Evolutionary conservation across 2,329 filamentous ascomycete genomes (phyloP).

Genomic region (Clonostachys chloroleuca): DNA sequence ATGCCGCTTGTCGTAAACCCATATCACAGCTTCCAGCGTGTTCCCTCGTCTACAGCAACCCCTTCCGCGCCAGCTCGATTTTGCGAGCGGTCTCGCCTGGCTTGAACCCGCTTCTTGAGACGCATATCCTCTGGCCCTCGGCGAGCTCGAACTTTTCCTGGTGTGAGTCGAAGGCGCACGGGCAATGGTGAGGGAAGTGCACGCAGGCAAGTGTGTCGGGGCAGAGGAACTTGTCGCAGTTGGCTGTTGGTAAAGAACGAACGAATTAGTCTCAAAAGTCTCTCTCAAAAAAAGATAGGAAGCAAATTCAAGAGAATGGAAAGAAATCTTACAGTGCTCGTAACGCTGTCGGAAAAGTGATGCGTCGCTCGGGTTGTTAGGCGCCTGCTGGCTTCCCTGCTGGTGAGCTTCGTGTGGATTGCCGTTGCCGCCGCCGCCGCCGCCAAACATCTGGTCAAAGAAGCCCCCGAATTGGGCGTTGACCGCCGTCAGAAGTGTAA

Average conservation of each 20-base stretch:
- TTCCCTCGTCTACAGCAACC: slow-evolving; percentile 41
- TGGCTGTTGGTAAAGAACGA: slow-evolving; percentile 43
- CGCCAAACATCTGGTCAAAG: slow-evolving; percentile 96
- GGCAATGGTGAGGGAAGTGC: slow-evolving; percentile 94
- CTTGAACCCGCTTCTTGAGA: slow-evolving; percentile 72
- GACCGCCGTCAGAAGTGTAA: slow-evolving; percentile 58
- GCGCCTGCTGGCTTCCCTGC: slow-evolving; percentile 44
- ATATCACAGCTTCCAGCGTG: too few species aligned
- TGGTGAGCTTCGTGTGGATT: slow-evolving; percentile 42
- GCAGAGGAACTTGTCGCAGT: slow-evolving; percentile 91
- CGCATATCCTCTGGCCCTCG: slow-evolving; percentile 69
- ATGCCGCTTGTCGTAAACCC: too few species aligned
- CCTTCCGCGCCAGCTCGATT: slow-evolving; percentile 76
- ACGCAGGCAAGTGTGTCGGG: slow-evolving; percentile 93
- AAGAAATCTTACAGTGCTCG: slow-evolving; percentile 49
- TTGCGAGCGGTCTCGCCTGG: slow-evolving; percentile 68
- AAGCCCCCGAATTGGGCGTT: slow-evolving; percentile 83
- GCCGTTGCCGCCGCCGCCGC: slow-evolving; percentile 42
- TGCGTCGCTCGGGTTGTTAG: slow-evolving; percentile 83
- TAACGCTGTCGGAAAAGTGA: slow-evolving; percentile 72
- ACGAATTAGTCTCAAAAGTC: background rate
- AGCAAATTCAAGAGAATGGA: background rate
- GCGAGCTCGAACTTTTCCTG: slow-evolving; percentile 75
- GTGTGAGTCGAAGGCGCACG: slow-evolving; percentile 73
- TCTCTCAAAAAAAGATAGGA: background rate